Evolutionary conservation across 345 rosid species (phyloP), one percentile per base, ranked within the genome.

Genomic region (Psidium friedrichsthalianum): DNA sequence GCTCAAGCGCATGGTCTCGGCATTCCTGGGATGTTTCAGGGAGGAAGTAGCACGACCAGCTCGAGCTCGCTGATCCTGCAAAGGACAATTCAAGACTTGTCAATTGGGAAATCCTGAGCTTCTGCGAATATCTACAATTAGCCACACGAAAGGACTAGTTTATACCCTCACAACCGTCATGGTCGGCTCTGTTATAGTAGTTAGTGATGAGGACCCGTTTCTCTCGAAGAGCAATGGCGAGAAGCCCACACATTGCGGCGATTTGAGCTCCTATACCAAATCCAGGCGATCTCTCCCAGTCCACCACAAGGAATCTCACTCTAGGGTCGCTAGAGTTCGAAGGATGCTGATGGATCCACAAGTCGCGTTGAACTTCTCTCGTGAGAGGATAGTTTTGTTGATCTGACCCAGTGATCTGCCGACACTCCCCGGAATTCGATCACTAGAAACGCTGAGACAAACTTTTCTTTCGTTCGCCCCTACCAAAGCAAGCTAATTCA

Each of bases 331-430:
- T 74, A 90, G 98, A 96, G 89, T 94, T 89, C 51, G 85, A 7
- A 15, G 98, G 99, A 88, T 97, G 98, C 90, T 97, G 99, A 90
- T 95, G 99, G 74, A 89, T 88, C 99, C 99, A 96, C 54, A 97
- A 86, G 85, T 97, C 98, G 2, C 93, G 90, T 88, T 97, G 99
- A 85, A 92, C 98, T 91, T 88, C 92, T 89, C 98, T 91, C 0
- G 99, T 96, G 49, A 90, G 88, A 10, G 99, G 98, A 82, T 94
- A 97, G 78, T 97, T 97, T 83, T 97, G 98, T 90, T 93, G 98
- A 57, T 96, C 98, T 10, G 96, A 94, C 84, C 99, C 99, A n/a
- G 44, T 87, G 54, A 96, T 84, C 99, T 97, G 90, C 76, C 16
- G 32, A 55, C 24, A 8, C 57, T 55, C 57, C 57, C 25, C 57